Base-by-base conservation (phyloP, 164 flowering plant species). In the Vitis cinerea region DNA sequence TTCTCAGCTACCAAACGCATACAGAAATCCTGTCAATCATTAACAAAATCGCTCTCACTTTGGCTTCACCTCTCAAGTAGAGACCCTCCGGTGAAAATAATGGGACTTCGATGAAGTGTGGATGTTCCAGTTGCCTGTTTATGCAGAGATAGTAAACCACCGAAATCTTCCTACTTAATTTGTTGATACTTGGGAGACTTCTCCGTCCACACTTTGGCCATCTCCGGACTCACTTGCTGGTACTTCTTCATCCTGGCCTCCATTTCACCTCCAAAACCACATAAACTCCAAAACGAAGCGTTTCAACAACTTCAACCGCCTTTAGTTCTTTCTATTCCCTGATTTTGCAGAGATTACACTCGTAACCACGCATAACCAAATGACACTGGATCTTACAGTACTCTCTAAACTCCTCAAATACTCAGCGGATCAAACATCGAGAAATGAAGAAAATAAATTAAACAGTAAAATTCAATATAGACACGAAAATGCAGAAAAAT, bases 111-210 rank as follows among this genome's bases (percentile, higher is more conserved):
- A 95, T 90, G 81, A 93, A 93, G 79, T 96, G 99, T 37, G 98
- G 99, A 72, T 96, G 99, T 77, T 96, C 99, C 1, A 96, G 95
- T 77, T 90, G 97, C 3, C 86, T 83, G 76, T 91, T 93, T 31
- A 94, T 76, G 69, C 86, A 90, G 10, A 91, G 84, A 70, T 96
- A 96, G 74, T 96, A 96, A 59, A 96, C 89, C 49, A 96, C 97
- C 0, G 92, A 82, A 16, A 91, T 92, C 65, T 79, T 93, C 44
- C 84, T 74, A 71, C 72, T 69, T n/a, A n/a, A n/a, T n/a, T 75
- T 81, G 86, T 9, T 78, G 85, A 64, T 85, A 89, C 80, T 87
- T 90, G 1, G 92, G 89, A 9, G 95, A 90, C 69, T 81, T 86
- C 80, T 90, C 94, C 16, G 79, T 85, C 97, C 95, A 85, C 10